A percentile compares a stretch with the other conserved stretches of the same genome.
Conservation (phyloP, 1,284 basidiomycete species). For the Porogramme epimiltina region DNA sequence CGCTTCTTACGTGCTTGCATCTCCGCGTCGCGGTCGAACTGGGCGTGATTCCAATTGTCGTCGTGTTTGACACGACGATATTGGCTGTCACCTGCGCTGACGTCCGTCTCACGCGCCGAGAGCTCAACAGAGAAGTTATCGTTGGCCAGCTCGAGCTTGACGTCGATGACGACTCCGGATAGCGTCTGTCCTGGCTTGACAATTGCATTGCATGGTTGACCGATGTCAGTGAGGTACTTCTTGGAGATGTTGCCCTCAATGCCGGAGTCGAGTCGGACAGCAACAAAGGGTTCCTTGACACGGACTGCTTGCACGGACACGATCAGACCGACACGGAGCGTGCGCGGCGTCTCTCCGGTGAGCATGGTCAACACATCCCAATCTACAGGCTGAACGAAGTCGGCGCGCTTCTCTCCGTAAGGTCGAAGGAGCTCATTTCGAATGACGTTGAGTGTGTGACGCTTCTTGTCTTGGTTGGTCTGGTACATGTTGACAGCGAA, state of each 20-base stretch:
- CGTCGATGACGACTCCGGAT: constrained; percentile 78
- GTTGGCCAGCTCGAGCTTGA: constrained; percentile 63
- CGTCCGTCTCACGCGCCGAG: constrained; percentile 74
- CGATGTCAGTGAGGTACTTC: constrained; percentile 63
- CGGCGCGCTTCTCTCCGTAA: constrained; percentile 77
- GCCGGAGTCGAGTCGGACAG: constrained; percentile 87
- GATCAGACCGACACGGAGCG: constrained; percentile 80
- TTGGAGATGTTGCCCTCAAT: constrained; percentile 83
- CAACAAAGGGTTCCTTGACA: constrained; percentile 52
- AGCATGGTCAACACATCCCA: constrained; percentile 95
- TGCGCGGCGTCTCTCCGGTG: constrained; percentile 87
- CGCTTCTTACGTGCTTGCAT: constrained; percentile 83
- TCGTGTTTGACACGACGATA: constrained; percentile 69
- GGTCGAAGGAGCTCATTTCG: constrained; percentile 87
- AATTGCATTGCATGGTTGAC: constrained; percentile 45
- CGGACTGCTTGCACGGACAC: constrained; percentile 81
- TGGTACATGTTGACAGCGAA: constrained; percentile 93
- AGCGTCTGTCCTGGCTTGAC: constrained; percentile 80
- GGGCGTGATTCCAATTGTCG: constrained; percentile 68
- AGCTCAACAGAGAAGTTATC: constrained; percentile 78
- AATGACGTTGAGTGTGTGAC: constrained; percentile 87
- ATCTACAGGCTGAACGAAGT: constrained; percentile 67
- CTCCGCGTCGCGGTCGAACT: constrained; percentile 72
- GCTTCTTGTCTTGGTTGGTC: constrained; percentile 83
- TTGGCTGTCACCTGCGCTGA: constrained; percentile 65